These are phyloP conservation scores for Pythium apleroticum DNA, from an alignment of 352 stramenopile genomes.

Conservation along the genomic window DNA sequence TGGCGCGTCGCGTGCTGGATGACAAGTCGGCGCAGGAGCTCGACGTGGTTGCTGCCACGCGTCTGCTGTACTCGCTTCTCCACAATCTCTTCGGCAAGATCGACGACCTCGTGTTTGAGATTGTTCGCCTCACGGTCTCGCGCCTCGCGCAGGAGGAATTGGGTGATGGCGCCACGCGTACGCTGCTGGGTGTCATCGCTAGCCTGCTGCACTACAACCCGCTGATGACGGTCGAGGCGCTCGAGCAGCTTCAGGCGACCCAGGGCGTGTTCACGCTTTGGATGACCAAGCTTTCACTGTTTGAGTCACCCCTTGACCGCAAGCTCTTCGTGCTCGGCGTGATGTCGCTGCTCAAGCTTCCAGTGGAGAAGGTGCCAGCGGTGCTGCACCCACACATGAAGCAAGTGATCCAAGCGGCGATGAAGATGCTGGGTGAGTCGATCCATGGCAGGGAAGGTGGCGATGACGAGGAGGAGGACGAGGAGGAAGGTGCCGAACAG, in stretches of 20 bases:
- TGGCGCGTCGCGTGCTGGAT: constrained; percentile 75
- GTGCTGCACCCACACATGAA: constrained; percentile 88
- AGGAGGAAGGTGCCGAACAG: constrained; percentile 57
- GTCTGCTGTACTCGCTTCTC: constrained; percentile 76
- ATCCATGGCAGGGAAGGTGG: constrained; percentile 61
- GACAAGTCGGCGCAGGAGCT: constrained; percentile 61
- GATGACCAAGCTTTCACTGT: constrained; percentile 84
- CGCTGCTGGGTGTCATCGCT: constrained; percentile 89
- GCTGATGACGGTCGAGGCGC: constrained; percentile 80
- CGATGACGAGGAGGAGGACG: constrained; percentile 60
- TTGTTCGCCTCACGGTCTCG: constrained; percentile 69
- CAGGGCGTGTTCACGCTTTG: constrained; percentile 91
- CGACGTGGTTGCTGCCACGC: constrained; percentile 71
- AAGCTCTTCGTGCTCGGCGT: constrained; percentile 94
- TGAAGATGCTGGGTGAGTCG: constrained; percentile 82
- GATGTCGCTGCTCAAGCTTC: constrained; percentile 90
- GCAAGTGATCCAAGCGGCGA: constrained; percentile 79
- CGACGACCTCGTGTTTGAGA: constrained; percentile 71
- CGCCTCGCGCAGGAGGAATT: constrained; percentile 51
- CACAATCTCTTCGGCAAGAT: constrained; percentile 86
- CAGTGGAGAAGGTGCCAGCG: constrained; percentile 74
- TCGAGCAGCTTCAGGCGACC: constrained; percentile 87
- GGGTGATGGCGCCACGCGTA: constrained; percentile 68
- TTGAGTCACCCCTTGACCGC: constrained; percentile 83
- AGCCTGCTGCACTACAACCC: constrained; percentile 95